A percentile compares a stretch with the other conserved stretches of the same genome.
Evolutionary conservation across 1,284 basidiomycete species (phyloP).

Genomic region (Apiotrichum brassicae): DNA sequence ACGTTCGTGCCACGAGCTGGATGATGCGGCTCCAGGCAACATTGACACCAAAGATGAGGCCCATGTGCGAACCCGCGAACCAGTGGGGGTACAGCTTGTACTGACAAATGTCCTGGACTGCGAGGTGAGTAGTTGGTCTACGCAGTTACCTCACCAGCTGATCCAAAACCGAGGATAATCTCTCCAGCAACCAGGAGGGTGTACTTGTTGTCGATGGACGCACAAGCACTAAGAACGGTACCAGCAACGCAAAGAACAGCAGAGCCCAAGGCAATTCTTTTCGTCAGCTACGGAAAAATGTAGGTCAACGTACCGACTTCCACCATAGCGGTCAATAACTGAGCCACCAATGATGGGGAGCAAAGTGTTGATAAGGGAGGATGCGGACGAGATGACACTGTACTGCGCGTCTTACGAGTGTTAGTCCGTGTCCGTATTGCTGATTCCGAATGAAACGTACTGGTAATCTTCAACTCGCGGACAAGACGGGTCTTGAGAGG

Average conservation of each 20-base stretch:
- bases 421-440: neutral
- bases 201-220: constrained; percentile 22
- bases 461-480: constrained; percentile 38
- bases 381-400: constrained; percentile 42
- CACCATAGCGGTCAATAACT: constrained; percentile 46
- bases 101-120: constrained; percentile 23
- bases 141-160: constrained; percentile 5
- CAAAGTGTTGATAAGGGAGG: constrained; percentile 44
- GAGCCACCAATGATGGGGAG: constrained; percentile 48
- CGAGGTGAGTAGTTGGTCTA: constrained; percentile 17
- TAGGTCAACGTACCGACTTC: constrained; percentile 19
- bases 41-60: constrained; percentile 32
- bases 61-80: constrained; percentile 32
- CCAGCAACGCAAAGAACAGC: constrained; percentile 3
- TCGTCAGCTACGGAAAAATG: neutral
- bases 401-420: constrained; percentile 40
- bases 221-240: constrained; percentile 3
- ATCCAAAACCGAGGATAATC: constrained; percentile 34
- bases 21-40: constrained; percentile 33
- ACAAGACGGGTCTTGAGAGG: constrained; percentile 43
- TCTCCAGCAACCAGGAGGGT: constrained; percentile 29
- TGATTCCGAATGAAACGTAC: constrained; percentile 12
- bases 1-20: constrained; percentile 27
- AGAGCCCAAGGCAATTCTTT: neutral
- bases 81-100: constrained; percentile 40